Base-by-base conservation (phyloP, 495 filamentous ascomycete genomes). In the Trichoderma parareesei region DNA sequence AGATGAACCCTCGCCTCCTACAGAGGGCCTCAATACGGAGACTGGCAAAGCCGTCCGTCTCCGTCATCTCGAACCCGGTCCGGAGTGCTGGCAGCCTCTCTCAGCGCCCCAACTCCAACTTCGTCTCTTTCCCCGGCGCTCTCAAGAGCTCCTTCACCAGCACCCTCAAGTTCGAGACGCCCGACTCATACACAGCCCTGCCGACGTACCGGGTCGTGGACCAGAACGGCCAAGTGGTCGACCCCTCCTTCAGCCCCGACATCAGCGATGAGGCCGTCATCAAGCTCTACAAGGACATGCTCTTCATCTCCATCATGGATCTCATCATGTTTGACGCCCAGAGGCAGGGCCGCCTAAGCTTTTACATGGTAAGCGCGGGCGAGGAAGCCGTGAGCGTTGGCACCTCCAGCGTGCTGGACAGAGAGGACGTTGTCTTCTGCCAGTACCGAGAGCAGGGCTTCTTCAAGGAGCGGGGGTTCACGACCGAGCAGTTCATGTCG, bases 301-400 rank as follows among this genome's bases (percentile, higher is more conserved):
- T 87, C 60, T 79, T 76, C n/a, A 87, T 97, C 65, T 93, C 87
- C 68, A 88, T 96, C 66, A 94, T 97, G 92, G 93, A 97, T 72
- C 74, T 92, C 48, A 88, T 97, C 66, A 95, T 96, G 91, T 94
- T 92, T 70, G 90, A 97, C 71, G 90, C 90, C 18, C 78, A 87
- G 70, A 74, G 93, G 81, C 80, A 91, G 88, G 80, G 93, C 44
- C 84, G 92, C 9, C 72, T 99, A 60, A 92, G 87, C 73, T 99
- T 99, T 77, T 99, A 98, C 71, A 97, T 99, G 91, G 92, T 97
- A 63, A 93, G 90, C 27, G 92, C 92, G 2, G 94, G 94, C 57
- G 94, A 99, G 79, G 94, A 98, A 81, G 94, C 93, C 43, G 92
- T 96, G 33, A 88, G 90, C 38, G 87, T 98, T 13, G 94, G 89